Conservation (phyloP, 768 basidiomycete genomes). For the Dentipellis sp. region DNA sequence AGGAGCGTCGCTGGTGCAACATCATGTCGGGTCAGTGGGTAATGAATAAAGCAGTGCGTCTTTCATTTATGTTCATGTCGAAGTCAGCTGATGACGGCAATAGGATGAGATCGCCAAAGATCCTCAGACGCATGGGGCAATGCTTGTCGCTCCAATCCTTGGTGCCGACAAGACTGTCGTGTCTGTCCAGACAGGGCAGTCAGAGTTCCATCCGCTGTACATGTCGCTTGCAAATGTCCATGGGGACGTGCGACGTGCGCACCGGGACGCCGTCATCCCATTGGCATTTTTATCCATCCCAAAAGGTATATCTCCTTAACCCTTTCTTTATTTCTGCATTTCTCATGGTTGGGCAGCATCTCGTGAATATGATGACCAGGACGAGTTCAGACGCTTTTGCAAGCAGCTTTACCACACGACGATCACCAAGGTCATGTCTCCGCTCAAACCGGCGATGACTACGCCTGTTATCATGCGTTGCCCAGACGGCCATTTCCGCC, state of each 20-base stretch:
- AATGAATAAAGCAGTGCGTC: not conserved
- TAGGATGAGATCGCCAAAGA: slow-evolving; percentile 7
- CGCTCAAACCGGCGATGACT: slow-evolving; percentile 10
- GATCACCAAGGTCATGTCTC: slow-evolving; percentile 7
- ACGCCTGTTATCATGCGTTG: slow-evolving; percentile 6
- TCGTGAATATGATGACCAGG: not conserved
- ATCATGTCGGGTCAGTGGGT: not conserved
- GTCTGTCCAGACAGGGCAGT: slow-evolving; percentile 15
- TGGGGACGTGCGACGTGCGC: slow-evolving; percentile 11
- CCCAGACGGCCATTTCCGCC: slow-evolving; percentile 12
- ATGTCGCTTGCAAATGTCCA: slow-evolving; percentile 12
- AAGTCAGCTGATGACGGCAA: not conserved
- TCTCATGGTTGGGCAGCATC: not conserved
- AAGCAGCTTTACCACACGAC: slow-evolving; percentile 10
- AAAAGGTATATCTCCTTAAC: slow-evolving; percentile 5
- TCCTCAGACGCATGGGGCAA: slow-evolving; percentile 5
- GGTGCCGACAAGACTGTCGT: slow-evolving; percentile 20
- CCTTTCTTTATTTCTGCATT: not conserved
- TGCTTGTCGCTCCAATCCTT: slow-evolving; percentile 13
- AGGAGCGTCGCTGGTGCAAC: not conserved
- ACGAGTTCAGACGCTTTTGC: slow-evolving; percentile 4
- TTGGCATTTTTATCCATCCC: slow-evolving; percentile 14
- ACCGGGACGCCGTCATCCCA: slow-evolving; percentile 7
- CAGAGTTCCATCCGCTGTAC: slow-evolving; percentile 17
- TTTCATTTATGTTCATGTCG: not conserved